Conservation (phyloP, 768 basidiomycete genomes). For the Gloeostereum incarnatum region DNA sequence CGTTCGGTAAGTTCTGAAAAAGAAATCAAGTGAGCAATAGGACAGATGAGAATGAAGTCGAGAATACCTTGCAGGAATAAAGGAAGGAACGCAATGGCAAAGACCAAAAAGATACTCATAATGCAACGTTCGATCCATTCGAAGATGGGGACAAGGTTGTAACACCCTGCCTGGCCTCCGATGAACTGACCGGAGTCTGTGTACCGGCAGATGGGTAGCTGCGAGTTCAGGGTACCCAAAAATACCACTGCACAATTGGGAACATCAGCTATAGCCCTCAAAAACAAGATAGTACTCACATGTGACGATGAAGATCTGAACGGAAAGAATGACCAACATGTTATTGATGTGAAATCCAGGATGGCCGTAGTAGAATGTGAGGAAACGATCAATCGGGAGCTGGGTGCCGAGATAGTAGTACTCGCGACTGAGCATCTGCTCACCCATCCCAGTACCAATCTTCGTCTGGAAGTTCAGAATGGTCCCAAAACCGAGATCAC, state of each 20-base stretch:
- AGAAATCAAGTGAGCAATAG: slow-evolving; percentile 10
- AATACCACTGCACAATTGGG: slow-evolving; percentile 63
- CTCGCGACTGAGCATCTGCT: slow-evolving; percentile 98
- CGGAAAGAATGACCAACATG: slow-evolving; percentile 95
- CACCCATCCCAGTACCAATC: slow-evolving; percentile 99
- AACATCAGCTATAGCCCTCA: slow-evolving; percentile 9
- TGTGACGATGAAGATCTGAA: slow-evolving; percentile 91
- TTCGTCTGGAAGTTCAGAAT: slow-evolving; percentile 99
- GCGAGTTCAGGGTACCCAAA: slow-evolving; percentile 84
- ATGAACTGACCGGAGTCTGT: slow-evolving; percentile 61
- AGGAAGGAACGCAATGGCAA: slow-evolving; percentile 93
- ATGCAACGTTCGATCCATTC: slow-evolving; percentile 95
- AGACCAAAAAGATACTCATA: slow-evolving; percentile 97
- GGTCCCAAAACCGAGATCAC: slow-evolving; percentile 97
- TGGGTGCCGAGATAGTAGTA: slow-evolving; percentile 99
- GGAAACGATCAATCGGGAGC: slow-evolving; percentile 94
- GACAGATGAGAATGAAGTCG: background rate
- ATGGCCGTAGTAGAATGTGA: slow-evolving; percentile 99
- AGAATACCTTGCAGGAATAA: slow-evolving; percentile 85
- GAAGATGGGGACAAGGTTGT: slow-evolving; percentile 89
- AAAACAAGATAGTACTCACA: slow-evolving; percentile 38
- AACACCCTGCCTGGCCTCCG: slow-evolving; percentile 80
- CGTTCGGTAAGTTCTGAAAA: slow-evolving; percentile 84
- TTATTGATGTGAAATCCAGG: slow-evolving; percentile 99
- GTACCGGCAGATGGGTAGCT: slow-evolving; percentile 75